Evolutionary conservation across 805 yeast species (phyloP), one percentile per base, ranked within the genome.

Genomic region (Jamesozyma spencerorum): DNA sequence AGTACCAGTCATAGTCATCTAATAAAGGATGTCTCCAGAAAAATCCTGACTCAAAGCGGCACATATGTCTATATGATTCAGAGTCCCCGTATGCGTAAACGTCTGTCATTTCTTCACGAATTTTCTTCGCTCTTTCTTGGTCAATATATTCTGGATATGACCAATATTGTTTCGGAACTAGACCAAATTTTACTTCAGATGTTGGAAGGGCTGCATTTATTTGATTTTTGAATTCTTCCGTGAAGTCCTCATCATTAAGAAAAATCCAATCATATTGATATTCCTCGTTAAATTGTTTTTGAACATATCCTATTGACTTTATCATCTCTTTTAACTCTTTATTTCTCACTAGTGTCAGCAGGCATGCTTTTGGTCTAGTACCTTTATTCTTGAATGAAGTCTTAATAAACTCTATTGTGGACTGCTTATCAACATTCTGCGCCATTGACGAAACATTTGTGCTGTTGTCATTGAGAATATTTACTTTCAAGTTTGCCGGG

Each of bases 251-350:
- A 57, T 88, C 90, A 63, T 88, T 88, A 49, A 90, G 66, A 61
- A 88, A 88, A n/a, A 87, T 88, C 95, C 96, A 88, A 58, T 85
- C 94, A 60, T 88, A 88, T 49, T 82, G 75, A 64, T 55, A 87
- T 46, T 78, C 68, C 38, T 63, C 59, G 66, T 90, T 86, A 67
- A 86, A 86, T 41, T 88, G 72, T 59, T 81, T 86, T 66, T 85
- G 94, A 30, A 85, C 73, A 42, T 72, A 68, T 42, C 80, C 69
- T 43, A 85, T 79, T 5, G 92, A 76, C 37, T 66, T 69, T 30
- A 80, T 47, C 37, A 83, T 64, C 13, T 68, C 69, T 49, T 66
- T 55, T 46, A 82, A 57, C 50, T 85, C 94, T 24, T 64, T 54
- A 62, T 85, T 79, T 54, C 90, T 70, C 30, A 85, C 85, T 49